phyloP scores from a whole-genome alignment of 805 yeast species.

The Kazachstania kunashirensis region DNA sequence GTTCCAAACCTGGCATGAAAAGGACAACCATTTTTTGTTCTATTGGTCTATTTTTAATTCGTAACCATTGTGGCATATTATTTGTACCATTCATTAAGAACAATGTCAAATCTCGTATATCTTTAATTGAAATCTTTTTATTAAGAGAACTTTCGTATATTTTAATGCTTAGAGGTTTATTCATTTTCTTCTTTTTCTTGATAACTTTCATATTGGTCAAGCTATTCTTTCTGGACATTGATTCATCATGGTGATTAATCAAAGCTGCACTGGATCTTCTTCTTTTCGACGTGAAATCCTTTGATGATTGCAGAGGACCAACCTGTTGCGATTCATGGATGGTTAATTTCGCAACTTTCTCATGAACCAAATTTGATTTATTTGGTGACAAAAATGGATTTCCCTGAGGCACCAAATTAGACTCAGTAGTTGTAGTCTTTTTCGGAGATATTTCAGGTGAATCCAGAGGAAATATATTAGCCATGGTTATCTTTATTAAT shows the following conservation, averaged over 20 bases:
- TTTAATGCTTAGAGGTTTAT: slow-evolving; percentile 27
- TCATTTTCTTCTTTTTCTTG: slow-evolving; percentile 29
- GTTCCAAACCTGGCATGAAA: slow-evolving; percentile 55
- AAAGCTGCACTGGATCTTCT: slow-evolving; percentile 24
- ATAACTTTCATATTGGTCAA: slow-evolving; percentile 4
- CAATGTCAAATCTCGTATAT: slow-evolving; percentile 39
- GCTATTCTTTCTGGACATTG: slow-evolving; percentile 8
- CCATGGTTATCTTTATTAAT: too few species aligned
- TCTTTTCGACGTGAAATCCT: slow-evolving; percentile 9
- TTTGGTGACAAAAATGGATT: neutral
- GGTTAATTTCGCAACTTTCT: slow-evolving; percentile 21
- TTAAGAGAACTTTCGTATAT: slow-evolving; percentile 23
- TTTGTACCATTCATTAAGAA: slow-evolving; percentile 35
- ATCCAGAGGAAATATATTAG: neutral
- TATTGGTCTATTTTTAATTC: slow-evolving; percentile 37
- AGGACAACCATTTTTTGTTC: slow-evolving; percentile 49
- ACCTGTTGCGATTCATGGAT: slow-evolving; percentile 9
- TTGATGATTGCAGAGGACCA: neutral
- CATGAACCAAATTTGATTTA: slow-evolving; percentile 7
- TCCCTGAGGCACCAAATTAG: too few species aligned
- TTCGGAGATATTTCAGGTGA: slow-evolving; percentile 12
- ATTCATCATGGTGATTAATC: neutral
- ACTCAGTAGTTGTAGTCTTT: slow-evolving; percentile 3
- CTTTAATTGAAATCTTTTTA: slow-evolving; percentile 30
- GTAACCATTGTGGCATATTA: slow-evolving; percentile 41